Base-by-base conservation (phyloP, 2,329 filamentous ascomycete genomes). In the Alternaria conjuncta region DNA sequence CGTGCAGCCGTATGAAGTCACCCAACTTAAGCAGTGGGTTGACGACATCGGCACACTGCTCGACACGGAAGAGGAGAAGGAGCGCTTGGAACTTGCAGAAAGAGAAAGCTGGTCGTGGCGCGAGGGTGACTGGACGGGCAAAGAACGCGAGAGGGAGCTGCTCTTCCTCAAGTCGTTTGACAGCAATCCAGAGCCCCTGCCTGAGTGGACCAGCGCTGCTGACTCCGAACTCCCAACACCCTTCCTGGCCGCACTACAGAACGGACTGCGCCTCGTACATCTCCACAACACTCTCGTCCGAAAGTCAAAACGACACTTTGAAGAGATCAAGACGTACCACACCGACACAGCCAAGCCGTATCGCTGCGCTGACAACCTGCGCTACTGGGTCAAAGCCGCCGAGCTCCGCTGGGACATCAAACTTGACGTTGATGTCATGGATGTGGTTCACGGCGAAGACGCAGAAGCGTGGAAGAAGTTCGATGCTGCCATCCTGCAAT, bases 291-390 rank as follows among this genome's bases (percentile, higher is more conserved):
- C 91, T 13, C 89, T 93, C 0, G 92, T 99, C 30, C 89, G 89
- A 75, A 92, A 92, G 77, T 97, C 94, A 21, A 90, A 91, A 75
- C 87, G 93, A 28, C 92, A 92, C 8, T 98, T 98, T 77, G 94
- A 94, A 56, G 88, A 92, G 66, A 97, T 99, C 76, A 93, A 93
- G 61, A 87, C 87, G 10, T 97, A 91, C 79, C 96, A 98, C 79
- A 90, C 89, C n/a, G 94, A 99, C 79, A 95, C 96, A 10, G 90
- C 89, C 64, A 98, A 98, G 81, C 96, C 96, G 0, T 99, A 99
- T 79, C 91, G 96, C 53, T 90, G 90, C 66, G 93, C 94, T 4
- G 96, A 99, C 72, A 99, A 99, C 78, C 85, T 99, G 65, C 89
- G 94, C 44, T 99, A 92, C 84, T 99, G 96, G 95, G 88, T 92